Percentiles rank a stretch among this genome's conserved stretches.
These are phyloP conservation scores for Zymoseptoria tritici DNA, from an alignment of 2,329 filamentous ascomycete species.

Conservation along the genomic window DNA sequence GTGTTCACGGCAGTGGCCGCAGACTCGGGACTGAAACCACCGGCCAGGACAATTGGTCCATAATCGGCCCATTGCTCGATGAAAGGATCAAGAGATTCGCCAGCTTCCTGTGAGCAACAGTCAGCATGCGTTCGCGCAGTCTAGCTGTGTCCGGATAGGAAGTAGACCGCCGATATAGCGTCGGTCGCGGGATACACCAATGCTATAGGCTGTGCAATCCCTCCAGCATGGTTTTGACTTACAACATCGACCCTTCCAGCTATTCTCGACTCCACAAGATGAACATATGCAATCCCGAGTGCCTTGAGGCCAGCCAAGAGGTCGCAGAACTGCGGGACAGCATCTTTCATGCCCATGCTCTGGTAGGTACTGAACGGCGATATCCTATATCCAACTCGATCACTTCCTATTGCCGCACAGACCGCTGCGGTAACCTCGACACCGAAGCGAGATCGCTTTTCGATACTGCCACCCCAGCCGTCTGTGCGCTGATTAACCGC, in stretches of 20 bases:
- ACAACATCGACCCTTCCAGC: slow-evolving; percentile 34
- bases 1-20: slow-evolving; percentile 29
- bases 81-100: slow-evolving; percentile 38
- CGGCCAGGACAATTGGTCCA: slow-evolving; percentile 44
- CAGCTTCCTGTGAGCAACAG: background rate
- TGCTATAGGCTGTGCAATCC: background rate
- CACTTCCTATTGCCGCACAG: slow-evolving; percentile 43
- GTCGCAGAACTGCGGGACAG: slow-evolving; percentile 56
- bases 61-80: slow-evolving; percentile 39
- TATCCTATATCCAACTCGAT: slow-evolving; percentile 49
- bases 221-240: background rate
- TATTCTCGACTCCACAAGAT: slow-evolving; percentile 54
- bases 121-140: background rate
- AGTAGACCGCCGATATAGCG: background rate
- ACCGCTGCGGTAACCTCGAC: slow-evolving; percentile 49
- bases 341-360: slow-evolving; percentile 48
- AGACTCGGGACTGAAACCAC: slow-evolving; percentile 36
- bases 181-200: slow-evolving; percentile 26
- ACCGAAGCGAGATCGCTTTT: slow-evolving; percentile 45
- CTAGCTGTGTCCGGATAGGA: background rate
- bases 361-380: slow-evolving; percentile 56
- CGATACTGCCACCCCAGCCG: slow-evolving; percentile 40
- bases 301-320: slow-evolving; percentile 45
- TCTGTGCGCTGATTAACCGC: slow-evolving; percentile 49
- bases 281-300: slow-evolving; percentile 53